Evolutionary conservation across 345 rosid genomes (phyloP).

Genomic region (Gossypium herbaceum): DNA sequence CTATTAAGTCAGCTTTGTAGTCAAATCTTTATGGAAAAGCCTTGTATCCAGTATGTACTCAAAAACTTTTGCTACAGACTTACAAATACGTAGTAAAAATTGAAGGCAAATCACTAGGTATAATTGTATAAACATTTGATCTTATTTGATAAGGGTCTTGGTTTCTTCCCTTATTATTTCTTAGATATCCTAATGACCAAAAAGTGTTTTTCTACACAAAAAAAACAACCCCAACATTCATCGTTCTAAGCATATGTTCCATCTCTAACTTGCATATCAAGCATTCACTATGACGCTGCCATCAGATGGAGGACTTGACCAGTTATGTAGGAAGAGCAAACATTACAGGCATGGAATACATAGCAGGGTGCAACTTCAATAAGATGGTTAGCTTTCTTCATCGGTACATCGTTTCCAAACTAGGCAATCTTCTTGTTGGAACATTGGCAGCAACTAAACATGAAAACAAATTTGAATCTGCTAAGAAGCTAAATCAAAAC

Average conservation of each 20-base stretch:
- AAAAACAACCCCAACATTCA: background rate
- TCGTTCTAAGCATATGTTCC: background rate
- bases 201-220: background rate
- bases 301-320: conserved; percentile 82
- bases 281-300: conserved; percentile 52
- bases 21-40: background rate
- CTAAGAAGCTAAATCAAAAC: too few species aligned
- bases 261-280: conserved; percentile 12
- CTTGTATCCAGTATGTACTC: background rate
- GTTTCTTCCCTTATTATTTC: background rate
- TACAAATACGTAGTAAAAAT: background rate
- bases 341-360: conserved; percentile 71
- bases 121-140: background rate
- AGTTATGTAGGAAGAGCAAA: conserved; percentile 73
- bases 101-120: background rate
- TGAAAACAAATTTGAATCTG: too few species aligned
- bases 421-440: conserved; percentile 19
- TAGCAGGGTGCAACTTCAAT: conserved; percentile 63
- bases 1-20: background rate
- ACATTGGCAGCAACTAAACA: too few species aligned
- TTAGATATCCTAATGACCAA: background rate
- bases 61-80: background rate
- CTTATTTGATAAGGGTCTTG: background rate
- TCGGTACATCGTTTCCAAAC: conserved; percentile 55
- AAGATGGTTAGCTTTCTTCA: conserved; percentile 84